These are phyloP conservation scores for Coleophoma cylindrospora DNA, from an alignment of 2,329 filamentous ascomycete species.

Conservation along the genomic window DNA sequence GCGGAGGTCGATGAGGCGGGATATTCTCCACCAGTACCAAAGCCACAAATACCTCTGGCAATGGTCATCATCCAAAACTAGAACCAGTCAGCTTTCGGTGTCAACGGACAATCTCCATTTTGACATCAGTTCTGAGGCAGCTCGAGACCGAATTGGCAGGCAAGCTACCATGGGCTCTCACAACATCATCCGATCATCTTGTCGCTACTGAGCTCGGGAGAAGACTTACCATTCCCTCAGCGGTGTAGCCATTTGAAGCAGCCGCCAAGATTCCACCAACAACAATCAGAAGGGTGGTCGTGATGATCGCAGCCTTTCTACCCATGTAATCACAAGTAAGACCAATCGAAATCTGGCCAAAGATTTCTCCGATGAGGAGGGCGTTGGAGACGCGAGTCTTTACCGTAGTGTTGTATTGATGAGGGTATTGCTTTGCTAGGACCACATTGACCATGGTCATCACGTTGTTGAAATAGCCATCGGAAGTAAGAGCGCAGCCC, in stretches of 20 bases:
- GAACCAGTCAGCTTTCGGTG: too few species aligned
- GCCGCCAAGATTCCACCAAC: slow-evolving; percentile 39
- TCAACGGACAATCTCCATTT: too few species aligned
- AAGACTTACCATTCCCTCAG: slow-evolving; percentile 22
- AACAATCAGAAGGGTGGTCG: slow-evolving; percentile 40
- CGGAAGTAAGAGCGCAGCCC: slow-evolving; percentile 25
- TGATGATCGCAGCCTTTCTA: slow-evolving; percentile 38
- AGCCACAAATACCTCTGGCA: slow-evolving; percentile 40
- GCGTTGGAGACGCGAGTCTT: slow-evolving; percentile 35
- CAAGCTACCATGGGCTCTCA: too few species aligned
- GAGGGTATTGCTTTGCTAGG: slow-evolving; percentile 21
- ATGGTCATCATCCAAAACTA: slow-evolving; percentile 47
- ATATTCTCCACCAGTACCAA: slow-evolving; percentile 43
- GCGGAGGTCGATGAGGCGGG: slow-evolving; percentile 40
- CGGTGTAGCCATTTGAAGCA: slow-evolving; percentile 37
- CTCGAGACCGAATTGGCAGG: too few species aligned
- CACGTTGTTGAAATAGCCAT: slow-evolving; percentile 30
- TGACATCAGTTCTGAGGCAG: too few species aligned
- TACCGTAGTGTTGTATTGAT: slow-evolving; percentile 17
- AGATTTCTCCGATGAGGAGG: slow-evolving; percentile 34
- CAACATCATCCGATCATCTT: slow-evolving; percentile 25
- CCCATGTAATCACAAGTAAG: slow-evolving; percentile 40
- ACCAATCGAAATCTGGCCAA: slow-evolving; percentile 35
- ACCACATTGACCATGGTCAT: slow-evolving; percentile 30
- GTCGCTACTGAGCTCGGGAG: not conserved